phyloP scores from a whole-genome alignment of 2,329 filamentous ascomycete species.

The Trichophyton simii region DNA sequence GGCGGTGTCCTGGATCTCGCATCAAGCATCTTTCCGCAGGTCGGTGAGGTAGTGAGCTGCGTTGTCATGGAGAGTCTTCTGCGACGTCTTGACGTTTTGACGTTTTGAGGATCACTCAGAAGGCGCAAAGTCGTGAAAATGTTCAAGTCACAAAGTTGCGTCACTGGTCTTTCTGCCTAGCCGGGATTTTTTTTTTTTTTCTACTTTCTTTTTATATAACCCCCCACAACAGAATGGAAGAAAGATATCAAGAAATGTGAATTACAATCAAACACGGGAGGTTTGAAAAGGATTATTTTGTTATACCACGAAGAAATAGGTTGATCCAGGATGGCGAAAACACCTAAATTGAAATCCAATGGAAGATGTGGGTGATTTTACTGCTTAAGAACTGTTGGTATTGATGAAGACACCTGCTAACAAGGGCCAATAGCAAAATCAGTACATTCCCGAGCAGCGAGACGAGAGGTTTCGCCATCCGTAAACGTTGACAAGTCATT shows the following conservation, averaged over 20 bases:
- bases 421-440: constrained; percentile 35
- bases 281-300: too few species aligned
- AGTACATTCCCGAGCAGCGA: constrained; percentile 46
- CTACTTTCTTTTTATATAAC: constrained; percentile 9
- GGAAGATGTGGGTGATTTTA: constrained; percentile 16
- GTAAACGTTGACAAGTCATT: constrained; percentile 41
- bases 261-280: background rate
- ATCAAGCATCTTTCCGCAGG: background rate
- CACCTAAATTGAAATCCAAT: constrained; percentile 21
- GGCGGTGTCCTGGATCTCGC: background rate
- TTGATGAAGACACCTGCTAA: background rate
- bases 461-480: constrained; percentile 44
- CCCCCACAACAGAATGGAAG: background rate
- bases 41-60: background rate
- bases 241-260: background rate
- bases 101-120: background rate
- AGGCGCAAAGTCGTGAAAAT: background rate
- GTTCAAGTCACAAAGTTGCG: constrained; percentile 14
- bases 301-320: constrained; percentile 4
- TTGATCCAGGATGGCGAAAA: constrained; percentile 27
- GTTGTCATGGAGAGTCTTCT: background rate
- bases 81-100: background rate
- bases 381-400: background rate
- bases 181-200: constrained; percentile 26
- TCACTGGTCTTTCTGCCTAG: constrained; percentile 16